Percentiles rank a stretch among this genome's conserved stretches.
Evolutionary conservation across 164 flowering plant genomes (phyloP).

Genomic region (Tetracentron sinense): DNA sequence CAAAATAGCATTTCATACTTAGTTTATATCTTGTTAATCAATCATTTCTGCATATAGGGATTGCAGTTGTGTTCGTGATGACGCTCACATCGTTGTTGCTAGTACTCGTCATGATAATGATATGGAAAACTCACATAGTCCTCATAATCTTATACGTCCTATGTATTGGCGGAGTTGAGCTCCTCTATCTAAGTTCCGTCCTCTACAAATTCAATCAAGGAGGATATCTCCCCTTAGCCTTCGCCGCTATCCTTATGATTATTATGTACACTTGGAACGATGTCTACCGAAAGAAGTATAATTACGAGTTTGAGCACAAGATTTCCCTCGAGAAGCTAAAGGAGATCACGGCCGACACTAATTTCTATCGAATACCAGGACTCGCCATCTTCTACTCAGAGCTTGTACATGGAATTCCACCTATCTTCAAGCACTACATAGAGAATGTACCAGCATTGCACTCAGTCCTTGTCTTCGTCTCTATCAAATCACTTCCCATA

Average conservation of each 20-base stretch:
- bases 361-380: no score
- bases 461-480: no score
- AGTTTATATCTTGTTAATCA: no score
- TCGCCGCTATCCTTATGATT: constrained; percentile 12
- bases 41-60: constrained; percentile 10
- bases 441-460: no score
- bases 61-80: constrained; percentile 27
- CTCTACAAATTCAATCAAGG: constrained; percentile 30
- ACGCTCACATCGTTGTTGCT: constrained; percentile 19
- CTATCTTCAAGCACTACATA: no score
- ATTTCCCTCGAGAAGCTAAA: constrained; percentile 5
- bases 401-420: no score
- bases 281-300: constrained; percentile 16
- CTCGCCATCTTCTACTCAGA: no score
- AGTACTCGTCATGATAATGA: constrained; percentile 22
- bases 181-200: constrained; percentile 20
- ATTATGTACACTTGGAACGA: constrained; percentile 29
- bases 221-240: no score
- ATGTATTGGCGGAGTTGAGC: constrained; percentile 10
- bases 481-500: no score
- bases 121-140: constrained; percentile 25
- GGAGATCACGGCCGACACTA: neutral
- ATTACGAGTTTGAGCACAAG: no score
- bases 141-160: constrained; percentile 9
- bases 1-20: no score